These are phyloP conservation scores for Vickermania spadyakhi DNA, from an alignment of 208 protist genomes.

Conservation along the genomic window DNA sequence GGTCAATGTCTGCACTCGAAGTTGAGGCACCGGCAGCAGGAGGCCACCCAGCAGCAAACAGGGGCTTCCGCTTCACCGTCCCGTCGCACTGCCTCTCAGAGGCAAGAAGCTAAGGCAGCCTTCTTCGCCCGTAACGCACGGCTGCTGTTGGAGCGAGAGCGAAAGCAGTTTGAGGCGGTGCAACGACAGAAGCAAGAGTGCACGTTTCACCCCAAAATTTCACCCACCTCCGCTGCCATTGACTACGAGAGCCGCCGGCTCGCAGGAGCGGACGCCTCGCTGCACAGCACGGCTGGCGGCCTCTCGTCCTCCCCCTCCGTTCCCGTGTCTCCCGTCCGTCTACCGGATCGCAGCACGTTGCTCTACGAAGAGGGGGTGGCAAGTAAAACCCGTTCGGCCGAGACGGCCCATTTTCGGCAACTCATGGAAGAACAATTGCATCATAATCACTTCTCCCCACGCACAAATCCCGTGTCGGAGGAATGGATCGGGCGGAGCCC, in stretches of 20 bases:
- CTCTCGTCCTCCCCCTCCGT: background rate
- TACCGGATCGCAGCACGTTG: conserved; percentile 17
- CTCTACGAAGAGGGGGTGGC: conserved; percentile 33
- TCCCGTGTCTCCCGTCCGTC: background rate
- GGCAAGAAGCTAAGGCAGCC: conserved; percentile 7
- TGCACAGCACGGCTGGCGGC: background rate
- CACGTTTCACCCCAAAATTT: conserved; percentile 55
- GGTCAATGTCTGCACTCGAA: conserved; percentile 34
- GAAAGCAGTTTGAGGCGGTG: conserved; percentile 17
- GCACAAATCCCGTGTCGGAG: conserved; percentile 47
- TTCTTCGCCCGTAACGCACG: conserved; percentile 28
- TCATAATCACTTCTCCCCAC: conserved; percentile 15
- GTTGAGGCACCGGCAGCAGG: conserved; percentile 16
- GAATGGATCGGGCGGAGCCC: conserved; percentile 59
- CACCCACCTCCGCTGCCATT: conserved; percentile 41
- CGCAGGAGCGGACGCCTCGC: background rate
- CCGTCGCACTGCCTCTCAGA: background rate
- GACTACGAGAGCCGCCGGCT: conserved; percentile 19
- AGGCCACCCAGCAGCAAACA: conserved; percentile 12
- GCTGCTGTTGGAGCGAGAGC: conserved; percentile 30
- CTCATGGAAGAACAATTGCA: background rate
- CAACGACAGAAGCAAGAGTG: conserved; percentile 14
- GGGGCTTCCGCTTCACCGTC: background rate
- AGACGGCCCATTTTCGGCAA: conserved; percentile 3
- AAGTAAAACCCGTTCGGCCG: conserved; percentile 8